phyloP scores from a whole-genome alignment of 148 eudicot species.

The Polygonum aviculare region DNA sequence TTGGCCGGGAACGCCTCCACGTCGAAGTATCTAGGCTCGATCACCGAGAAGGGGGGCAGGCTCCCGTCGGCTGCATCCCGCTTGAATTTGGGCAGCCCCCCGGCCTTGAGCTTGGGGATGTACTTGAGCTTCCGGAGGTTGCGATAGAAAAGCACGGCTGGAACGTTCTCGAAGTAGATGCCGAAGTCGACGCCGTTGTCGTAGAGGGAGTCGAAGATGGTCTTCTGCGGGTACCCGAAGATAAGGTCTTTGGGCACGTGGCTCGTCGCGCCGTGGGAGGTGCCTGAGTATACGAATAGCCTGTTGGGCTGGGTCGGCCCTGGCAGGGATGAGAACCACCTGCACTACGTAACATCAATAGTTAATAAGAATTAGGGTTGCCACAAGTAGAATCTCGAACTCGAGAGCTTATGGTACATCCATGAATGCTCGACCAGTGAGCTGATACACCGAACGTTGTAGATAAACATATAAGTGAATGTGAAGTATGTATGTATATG shows the following conservation, averaged over 20 bases:
- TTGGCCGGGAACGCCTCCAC: conserved; percentile 50
- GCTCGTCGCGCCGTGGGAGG: conserved; percentile 81
- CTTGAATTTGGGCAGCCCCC: conserved; percentile 39
- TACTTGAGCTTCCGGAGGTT: conserved; percentile 79
- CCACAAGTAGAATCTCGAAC: no score
- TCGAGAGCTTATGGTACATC: no score
- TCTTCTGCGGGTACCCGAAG: conserved; percentile 75
- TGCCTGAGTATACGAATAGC: conserved; percentile 74
- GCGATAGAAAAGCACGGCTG: conserved; percentile 71
- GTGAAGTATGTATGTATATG: no score
- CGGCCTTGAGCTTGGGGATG: conserved; percentile 56
- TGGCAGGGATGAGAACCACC: conserved; percentile 69
- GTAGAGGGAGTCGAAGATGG: conserved; percentile 74
- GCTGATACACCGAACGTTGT: no score
- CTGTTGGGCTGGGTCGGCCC: conserved; percentile 97
- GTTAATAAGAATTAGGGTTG: no score
- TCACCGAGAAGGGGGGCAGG: conserved; percentile 54
- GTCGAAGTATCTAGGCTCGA: conserved; percentile 92
- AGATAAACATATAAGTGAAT: no score
- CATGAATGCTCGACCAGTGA: no score
- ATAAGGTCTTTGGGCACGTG: conserved; percentile 67
- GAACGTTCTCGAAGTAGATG: conserved; percentile 60
- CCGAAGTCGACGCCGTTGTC: conserved; percentile 57
- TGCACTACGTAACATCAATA: no score
- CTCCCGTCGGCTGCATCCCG: conserved; percentile 52